phyloP scores from a whole-genome alignment of 106 monocot species.

The Iris macrosiphon region DNA sequence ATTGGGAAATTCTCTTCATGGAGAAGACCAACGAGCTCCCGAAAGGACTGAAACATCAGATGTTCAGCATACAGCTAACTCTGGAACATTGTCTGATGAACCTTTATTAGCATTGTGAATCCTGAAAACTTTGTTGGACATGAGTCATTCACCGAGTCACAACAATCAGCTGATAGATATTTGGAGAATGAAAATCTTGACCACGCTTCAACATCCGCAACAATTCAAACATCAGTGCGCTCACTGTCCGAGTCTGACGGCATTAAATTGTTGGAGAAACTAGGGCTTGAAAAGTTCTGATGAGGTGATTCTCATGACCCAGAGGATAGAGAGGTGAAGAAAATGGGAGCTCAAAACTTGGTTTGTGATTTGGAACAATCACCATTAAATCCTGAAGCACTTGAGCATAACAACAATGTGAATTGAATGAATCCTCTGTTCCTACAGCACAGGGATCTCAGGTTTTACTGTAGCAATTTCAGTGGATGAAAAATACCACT shows the following conservation, averaged over 20 bases:
- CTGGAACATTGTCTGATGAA: conserved; percentile 5
- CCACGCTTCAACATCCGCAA: conserved; percentile 11
- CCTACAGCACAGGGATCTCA: conserved; percentile 30
- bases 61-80: conserved; percentile 5
- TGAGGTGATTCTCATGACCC: conserved; percentile 14
- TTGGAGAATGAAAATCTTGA: conserved; percentile 15
- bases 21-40: conserved; percentile 21
- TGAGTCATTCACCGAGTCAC: conserved; percentile 10
- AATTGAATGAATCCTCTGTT: conserved; percentile 21
- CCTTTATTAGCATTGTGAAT: conserved; percentile 2
- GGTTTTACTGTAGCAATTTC: conserved; percentile 54
- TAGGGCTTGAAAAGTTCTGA: conserved; percentile 3
- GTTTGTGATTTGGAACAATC: conserved; percentile 19
- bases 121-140: conserved; percentile 8
- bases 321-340: too few relatives aligned
- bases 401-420: conserved; percentile 12
- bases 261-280: conserved; percentile 13
- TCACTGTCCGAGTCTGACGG: conserved; percentile 34
- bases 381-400: conserved; percentile 14
- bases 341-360: conserved; percentile 9
- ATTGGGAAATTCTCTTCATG: conserved; percentile 31
- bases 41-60: conserved; percentile 19
- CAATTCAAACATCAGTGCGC: neutral
- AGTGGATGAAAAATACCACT: conserved; percentile 72
- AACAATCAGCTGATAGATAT: conserved; percentile 10